phyloP scores from a whole-genome alignment of 306 rosid species.

The Rosa persica region DNA sequence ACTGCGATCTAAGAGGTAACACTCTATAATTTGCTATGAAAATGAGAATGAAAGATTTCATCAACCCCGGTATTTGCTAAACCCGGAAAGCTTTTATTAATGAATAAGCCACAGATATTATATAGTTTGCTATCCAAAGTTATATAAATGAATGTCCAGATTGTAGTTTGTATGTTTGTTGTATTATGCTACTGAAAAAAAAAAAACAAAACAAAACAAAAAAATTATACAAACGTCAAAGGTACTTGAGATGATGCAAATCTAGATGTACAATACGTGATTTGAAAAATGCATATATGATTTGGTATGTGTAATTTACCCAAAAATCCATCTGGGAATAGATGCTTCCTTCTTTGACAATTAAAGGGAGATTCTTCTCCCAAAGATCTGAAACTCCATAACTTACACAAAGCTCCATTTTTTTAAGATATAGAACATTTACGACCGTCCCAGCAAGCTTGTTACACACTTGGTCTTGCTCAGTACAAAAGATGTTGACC shows the following conservation, averaged over 20 bases:
- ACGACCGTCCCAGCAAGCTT: constrained; percentile 29
- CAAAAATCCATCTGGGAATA: constrained; percentile 37
- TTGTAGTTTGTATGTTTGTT: neutral
- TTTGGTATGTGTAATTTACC: constrained; percentile 27
- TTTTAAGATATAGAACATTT: constrained; percentile 15
- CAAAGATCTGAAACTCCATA: constrained; percentile 35
- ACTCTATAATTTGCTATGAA: neutral
- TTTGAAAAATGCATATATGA: constrained; percentile 6
- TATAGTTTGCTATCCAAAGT: no score
- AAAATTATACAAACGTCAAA: neutral
- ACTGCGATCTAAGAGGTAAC: neutral
- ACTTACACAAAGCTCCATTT: constrained; percentile 27
- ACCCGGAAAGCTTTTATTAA: neutral
- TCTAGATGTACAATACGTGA: neutral
- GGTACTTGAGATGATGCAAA: neutral
- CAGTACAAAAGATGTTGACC: constrained; percentile 16
- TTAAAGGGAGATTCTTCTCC: constrained; percentile 71
- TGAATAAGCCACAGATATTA: no score
- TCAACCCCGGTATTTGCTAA: neutral
- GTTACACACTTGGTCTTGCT: constrained; percentile 35
- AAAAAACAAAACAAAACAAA: no score
- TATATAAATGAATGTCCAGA: neutral
- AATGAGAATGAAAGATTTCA: neutral
- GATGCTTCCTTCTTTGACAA: constrained; percentile 89
- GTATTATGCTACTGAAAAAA: neutral